These are phyloP conservation scores for Pleurotus eryngii DNA, from an alignment of 768 basidiomycete species.

Conservation along the genomic window DNA sequence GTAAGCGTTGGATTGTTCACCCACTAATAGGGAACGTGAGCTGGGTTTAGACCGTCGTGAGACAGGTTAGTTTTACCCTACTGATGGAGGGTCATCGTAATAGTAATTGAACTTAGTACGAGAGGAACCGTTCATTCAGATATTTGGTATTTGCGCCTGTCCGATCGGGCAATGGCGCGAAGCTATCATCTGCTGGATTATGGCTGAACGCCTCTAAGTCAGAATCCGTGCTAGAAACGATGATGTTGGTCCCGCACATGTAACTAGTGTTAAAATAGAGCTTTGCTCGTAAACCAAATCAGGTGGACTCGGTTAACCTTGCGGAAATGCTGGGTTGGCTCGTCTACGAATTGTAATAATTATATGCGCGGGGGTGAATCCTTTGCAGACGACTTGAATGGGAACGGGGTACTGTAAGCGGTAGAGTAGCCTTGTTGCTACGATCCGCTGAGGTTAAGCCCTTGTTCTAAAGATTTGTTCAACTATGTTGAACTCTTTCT, in stretches of 20 bases:
- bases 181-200: slow-evolving; percentile 83
- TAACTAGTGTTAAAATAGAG: slow-evolving; percentile 64
- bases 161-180: slow-evolving; percentile 75
- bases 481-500: no score
- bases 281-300: slow-evolving; percentile 70
- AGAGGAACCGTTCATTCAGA: slow-evolving; percentile 82
- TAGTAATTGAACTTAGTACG: slow-evolving; percentile 80
- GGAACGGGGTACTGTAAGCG: no score
- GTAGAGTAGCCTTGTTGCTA: no score
- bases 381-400: no score
- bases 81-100: slow-evolving; percentile 73
- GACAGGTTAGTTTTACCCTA: slow-evolving; percentile 87
- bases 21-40: slow-evolving; percentile 76
- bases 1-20: slow-evolving; percentile 82
- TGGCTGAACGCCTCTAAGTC: slow-evolving; percentile 83
- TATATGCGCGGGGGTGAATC: no score
- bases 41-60: slow-evolving; percentile 82
- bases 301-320: slow-evolving; percentile 48
- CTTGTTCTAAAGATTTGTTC: no score
- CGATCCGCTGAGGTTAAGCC: no score
- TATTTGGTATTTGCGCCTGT: slow-evolving; percentile 81
- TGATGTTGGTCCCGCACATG: slow-evolving; percentile 67
- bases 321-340: no score
- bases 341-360: no score
- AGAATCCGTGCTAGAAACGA: slow-evolving; percentile 78